phyloP scores from a whole-genome alignment of 768 basidiomycete species.

The Auriscalpium orientale region DNA sequence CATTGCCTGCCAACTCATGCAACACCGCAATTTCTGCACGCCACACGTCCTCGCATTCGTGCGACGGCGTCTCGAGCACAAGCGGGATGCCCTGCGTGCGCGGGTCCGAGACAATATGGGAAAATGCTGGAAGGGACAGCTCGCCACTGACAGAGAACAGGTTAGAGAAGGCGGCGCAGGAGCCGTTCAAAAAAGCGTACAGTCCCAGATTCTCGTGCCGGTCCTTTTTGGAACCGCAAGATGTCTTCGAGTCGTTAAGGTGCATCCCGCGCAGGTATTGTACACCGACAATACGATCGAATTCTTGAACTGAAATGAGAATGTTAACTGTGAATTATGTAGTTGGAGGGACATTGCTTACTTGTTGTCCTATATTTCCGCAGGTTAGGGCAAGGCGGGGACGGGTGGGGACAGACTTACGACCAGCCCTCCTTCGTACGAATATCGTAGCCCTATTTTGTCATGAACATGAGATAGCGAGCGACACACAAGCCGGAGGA shows the following conservation, averaged over 20 bases:
- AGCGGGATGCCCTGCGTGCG: conserved; percentile 67
- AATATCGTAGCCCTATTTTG: conserved; percentile 67
- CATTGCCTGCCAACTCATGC: neutral
- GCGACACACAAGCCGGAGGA: neutral
- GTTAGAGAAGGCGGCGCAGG: neutral
- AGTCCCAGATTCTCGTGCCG: conserved; percentile 81
- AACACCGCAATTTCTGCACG: neutral
- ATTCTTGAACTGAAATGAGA: conserved; percentile 41
- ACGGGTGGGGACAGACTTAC: neutral
- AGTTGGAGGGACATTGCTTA: too few species aligned
- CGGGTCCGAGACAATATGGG: conserved; percentile 58
- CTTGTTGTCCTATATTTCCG: neutral
- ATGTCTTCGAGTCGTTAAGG: conserved; percentile 74
- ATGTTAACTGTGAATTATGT: too few species aligned
- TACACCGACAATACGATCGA: conserved; percentile 63
- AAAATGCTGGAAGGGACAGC: conserved; percentile 56
- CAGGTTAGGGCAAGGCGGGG: too few species aligned
- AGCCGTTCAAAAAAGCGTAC: conserved; percentile 32
- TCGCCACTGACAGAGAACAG: conserved; percentile 43
- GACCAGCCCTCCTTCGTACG: conserved; percentile 61
- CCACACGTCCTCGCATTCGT: conserved; percentile 30
- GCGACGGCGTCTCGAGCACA: conserved; percentile 74
- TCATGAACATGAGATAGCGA: neutral
- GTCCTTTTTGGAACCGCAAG: conserved; percentile 59
- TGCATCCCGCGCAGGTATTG: conserved; percentile 78